Evolutionary conservation across 2,329 filamentous ascomycete species (phyloP), one percentile per base, ranked within the genome.

Genomic region (Hirsutella minnesotensis): DNA sequence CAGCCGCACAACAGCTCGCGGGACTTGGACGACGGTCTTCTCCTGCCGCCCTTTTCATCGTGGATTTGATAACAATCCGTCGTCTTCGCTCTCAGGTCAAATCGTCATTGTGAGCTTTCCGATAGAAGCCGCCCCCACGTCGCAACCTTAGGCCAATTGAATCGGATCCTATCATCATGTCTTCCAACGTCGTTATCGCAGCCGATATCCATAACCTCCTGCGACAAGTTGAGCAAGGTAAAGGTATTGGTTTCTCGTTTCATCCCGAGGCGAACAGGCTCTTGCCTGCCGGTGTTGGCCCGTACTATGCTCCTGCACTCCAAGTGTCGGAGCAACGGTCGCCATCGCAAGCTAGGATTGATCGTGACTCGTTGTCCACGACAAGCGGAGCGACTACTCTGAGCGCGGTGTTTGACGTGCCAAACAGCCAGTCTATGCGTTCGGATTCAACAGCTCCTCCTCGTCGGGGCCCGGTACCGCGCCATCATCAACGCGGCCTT

Each of bases 401-500:
- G 35, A 48, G 46, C 42, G 37, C 42, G 33, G 13, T 45, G 21
- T 49, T 50, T 31, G 47, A 49, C 12, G 15, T 29, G 9, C 7
- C 31, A n/a, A 42, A 44, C 15, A 15, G 42, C 38, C 44, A 45
- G 37, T 52, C 53, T 15, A 44, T 38, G 21, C 50, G 46, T 30
- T 56, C 56, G 4, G 37, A 40, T 9, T 47, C 50, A 30, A 53
- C 55, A 9, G 52, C 42, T 3, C 53, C 57, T 35, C 52, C 49
- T 44, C 48, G 42, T 20, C 46, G 46, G 40, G 47, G 49, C 7
- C 18, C 44, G 33, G 33, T 50, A 20, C 48, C 44, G 38, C 42
- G 41, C 12, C 43, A 43, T 18, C 47, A 24, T 13, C 44, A 40
- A 29, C 50, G 44, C 9, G 42, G 48, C 9, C 10, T 44, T 13